Base-by-base conservation (phyloP, 371 early-diverging fungal species). In the Massospora cicadina region DNA sequence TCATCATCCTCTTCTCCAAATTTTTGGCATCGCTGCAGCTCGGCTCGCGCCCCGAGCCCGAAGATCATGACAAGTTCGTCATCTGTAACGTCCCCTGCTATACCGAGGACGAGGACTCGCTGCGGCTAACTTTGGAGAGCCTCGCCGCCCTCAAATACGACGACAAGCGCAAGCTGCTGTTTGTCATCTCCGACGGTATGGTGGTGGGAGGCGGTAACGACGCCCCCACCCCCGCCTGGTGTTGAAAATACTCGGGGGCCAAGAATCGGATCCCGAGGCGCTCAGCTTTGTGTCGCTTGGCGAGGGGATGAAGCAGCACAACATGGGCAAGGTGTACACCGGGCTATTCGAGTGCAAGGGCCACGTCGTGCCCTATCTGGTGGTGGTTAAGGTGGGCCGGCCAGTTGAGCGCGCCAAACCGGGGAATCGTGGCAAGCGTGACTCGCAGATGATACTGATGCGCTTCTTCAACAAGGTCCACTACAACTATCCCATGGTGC, bases 401-500 rank as follows among this genome's bases (percentile, higher is more conserved):
- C 79, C 85, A 13, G 76, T 75, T 58, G 90, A 91, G 71, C 79
- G 81, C 54, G 68, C 74, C 67, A 87, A 85, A 71, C 83, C 90
- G 1, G 96, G 94, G 29, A 99, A 99, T 74, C 81, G 99, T 64
- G 99, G 99, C 70, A 99, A 99, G 78, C 88, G 99, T 67, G 99
- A 99, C 75, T 93, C 96, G 58, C 99, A 99, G 78, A 80, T 99
- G 74, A 78, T 99, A 29, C 78, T 93, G 69, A 98, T 99, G 99
- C 80, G 87, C 60, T 99, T 96, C 84, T 83, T 99, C 69, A 90
- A 92, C 74, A 88, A 92, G 65, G 89, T 99, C 25, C 91, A 95
- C 71, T 93, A 89, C 70, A 87, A 91, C 72, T 71, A 77, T n/a
- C 85, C 91, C 58, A 88, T 95, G 89, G 81, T 84, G 10, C 91